Evolutionary conservation across 495 filamentous ascomycete genomes (phyloP).

Genomic region (Xylaria longipes): DNA sequence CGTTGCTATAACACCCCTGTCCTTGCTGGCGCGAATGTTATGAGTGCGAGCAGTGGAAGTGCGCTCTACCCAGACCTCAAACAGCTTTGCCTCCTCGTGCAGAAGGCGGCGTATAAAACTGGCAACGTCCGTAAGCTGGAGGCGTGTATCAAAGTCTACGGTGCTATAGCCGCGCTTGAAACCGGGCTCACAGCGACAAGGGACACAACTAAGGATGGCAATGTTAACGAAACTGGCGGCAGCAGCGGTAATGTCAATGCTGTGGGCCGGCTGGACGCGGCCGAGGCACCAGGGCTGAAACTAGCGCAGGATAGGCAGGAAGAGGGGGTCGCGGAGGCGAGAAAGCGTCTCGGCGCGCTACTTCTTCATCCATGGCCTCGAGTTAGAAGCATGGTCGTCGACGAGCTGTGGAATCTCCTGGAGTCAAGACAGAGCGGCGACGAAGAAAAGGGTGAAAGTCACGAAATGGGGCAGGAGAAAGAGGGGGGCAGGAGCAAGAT

Average conservation of each 20-base stretch:
- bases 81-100: constrained; percentile 69
- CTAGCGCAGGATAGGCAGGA: constrained; percentile 35
- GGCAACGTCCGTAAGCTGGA: constrained; percentile 78
- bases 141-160: constrained; percentile 79
- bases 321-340: constrained; percentile 45
- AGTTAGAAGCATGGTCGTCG: constrained; percentile 50
- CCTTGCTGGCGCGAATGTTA: background rate
- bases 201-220: too few species aligned
- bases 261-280: constrained; percentile 3
- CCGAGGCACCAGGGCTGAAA: constrained; percentile 15
- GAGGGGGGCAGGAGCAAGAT: constrained; percentile 17
- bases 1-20: constrained; percentile 24
- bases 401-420: constrained; percentile 53
- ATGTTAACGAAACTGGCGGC: background rate
- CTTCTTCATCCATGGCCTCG: constrained; percentile 57
- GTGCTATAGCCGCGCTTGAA: constrained; percentile 56
- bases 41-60: constrained; percentile 41
- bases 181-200: background rate
- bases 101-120: constrained; percentile 83
- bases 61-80: constrained; percentile 46
- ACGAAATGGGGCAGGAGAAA: constrained; percentile 24
- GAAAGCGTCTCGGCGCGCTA: constrained; percentile 51
- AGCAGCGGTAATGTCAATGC: background rate
- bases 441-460: constrained; percentile 16
- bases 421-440: constrained; percentile 9